Conservation (phyloP, 805 yeast genomes). For the Ogataea ramenticola region DNA sequence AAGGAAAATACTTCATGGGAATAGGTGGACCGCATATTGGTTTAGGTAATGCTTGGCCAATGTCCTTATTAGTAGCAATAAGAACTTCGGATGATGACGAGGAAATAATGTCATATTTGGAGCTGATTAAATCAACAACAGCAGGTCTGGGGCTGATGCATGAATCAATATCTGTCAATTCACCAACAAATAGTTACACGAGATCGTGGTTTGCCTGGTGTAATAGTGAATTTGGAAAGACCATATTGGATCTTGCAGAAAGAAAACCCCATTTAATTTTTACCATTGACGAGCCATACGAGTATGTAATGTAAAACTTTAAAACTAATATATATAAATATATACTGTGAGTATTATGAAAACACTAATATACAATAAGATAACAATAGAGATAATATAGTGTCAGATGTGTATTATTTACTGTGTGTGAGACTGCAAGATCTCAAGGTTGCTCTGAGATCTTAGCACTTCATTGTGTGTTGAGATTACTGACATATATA, state of each 20-base stretch:
- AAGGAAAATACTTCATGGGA: slow-evolving; percentile 61
- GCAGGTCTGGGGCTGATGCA: slow-evolving; percentile 78
- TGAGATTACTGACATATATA: too few relatives aligned
- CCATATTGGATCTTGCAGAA: slow-evolving; percentile 68
- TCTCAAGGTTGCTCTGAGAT: too few relatives aligned
- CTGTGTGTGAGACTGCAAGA: too few relatives aligned
- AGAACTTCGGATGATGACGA: slow-evolving; percentile 67
- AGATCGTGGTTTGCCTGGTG: slow-evolving; percentile 96
- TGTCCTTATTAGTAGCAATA: slow-evolving; percentile 70
- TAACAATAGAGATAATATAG: too few relatives aligned
- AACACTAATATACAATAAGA: too few relatives aligned
- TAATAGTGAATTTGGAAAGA: slow-evolving; percentile 83
- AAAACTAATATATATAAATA: too few relatives aligned
- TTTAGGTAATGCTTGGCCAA: slow-evolving; percentile 79
- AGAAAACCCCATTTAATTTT: slow-evolving; percentile 70
- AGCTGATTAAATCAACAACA: slow-evolving; percentile 51
- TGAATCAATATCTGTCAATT: slow-evolving; percentile 67
- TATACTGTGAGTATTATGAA: too few relatives aligned
- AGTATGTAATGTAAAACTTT: too few relatives aligned
- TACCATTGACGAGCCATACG: slow-evolving; percentile 16
- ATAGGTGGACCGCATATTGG: slow-evolving; percentile 93
- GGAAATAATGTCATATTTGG: slow-evolving; percentile 50
- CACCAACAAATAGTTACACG: slow-evolving; percentile 47
- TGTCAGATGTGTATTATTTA: too few relatives aligned
- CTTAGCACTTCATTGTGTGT: too few relatives aligned